Base-by-base conservation (phyloP, 148 eudicot species). In the Rhododendron simsii region DNA sequence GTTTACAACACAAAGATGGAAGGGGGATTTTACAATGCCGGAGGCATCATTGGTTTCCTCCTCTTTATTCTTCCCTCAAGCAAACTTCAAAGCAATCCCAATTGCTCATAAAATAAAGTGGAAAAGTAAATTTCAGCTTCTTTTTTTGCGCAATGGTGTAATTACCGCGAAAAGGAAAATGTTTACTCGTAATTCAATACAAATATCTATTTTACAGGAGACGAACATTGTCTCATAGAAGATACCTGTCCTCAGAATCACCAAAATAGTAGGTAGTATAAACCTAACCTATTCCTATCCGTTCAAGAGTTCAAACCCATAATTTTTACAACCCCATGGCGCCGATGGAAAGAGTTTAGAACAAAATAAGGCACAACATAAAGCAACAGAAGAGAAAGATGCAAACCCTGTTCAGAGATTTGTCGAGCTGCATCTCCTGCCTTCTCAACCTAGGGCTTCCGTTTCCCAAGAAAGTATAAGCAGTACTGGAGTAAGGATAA, bases 371-470 rank as follows among this genome's bases (percentile, higher is more conserved):
- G 89, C 95, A 93, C 86, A 96, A 81, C 55, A 92, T 76, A 65
- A 91, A 79, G 87, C 98, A 94, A 83, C 94, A 93, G 39, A 93
- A 89, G 20, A 96, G 90, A 86, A 96, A 96, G 50, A 93, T 90
- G 1, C 93, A 90, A 20, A 96, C 89, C 79, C 98, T 86, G 81
- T 90, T 90, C 16, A 95, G 95, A 23, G 95, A 95, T 92, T 95
- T 94, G 18, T 93, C 91, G 14, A 89, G 12, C 90, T 90, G 93
- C 89, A 94, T 84, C 87, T 92, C 98, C 71, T 94, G 98, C 92
- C 98, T 93, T 83, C 98, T 94, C 86, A 91, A 63, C 78, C 96
- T 89, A 5, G 90, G 89, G 85, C 88, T 92, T 61, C 87, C 78
- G 78, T 41, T 83, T 26, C 88, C 86, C 35, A 83, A 28, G 0